Evolutionary conservation across 139 green algal species (phyloP).

Genomic region (Trebouxia sp.): DNA sequence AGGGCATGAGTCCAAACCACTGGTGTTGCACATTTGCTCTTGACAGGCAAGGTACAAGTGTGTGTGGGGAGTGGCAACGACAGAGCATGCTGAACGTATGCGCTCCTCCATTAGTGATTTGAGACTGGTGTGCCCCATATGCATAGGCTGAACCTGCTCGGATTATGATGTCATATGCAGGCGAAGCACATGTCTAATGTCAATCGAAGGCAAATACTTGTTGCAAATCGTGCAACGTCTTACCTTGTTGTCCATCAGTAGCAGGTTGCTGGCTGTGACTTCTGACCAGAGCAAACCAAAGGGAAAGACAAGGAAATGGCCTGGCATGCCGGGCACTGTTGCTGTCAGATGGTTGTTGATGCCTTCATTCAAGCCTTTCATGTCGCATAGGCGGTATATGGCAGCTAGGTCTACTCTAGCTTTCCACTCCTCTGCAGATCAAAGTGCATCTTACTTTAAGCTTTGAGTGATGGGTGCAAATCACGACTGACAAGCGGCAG

Average conservation of each 20-base stretch:
- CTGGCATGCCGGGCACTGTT: constrained; percentile 34
- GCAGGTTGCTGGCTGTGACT: constrained; percentile 43
- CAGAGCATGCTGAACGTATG: no score
- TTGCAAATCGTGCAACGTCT: no score
- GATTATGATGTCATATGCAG: no score
- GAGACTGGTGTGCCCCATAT: no score
- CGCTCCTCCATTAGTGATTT: no score
- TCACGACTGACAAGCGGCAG: neutral
- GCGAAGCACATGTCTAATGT: no score
- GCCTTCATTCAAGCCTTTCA: constrained; percentile 46
- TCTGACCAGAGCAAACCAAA: constrained; percentile 48
- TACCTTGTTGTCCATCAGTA: constrained; percentile 41
- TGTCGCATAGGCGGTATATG: constrained; percentile 41
- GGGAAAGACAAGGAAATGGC: constrained; percentile 45
- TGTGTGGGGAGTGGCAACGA: no score
- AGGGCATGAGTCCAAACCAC: no score
- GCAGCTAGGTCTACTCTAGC: constrained; percentile 47
- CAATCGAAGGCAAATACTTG: no score
- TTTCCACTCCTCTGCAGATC: constrained; percentile 41
- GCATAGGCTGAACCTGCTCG: no score
- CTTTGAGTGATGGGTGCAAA: neutral
- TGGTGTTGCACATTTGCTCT: no score
- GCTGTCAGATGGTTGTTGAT: constrained; percentile 37
- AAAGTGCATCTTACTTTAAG: neutral
- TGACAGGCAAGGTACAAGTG: no score